Percentiles rank a stretch among this genome's conserved stretches.
Conservation (phyloP, 106 monocot genomes). For the Triglochin maritima region DNA sequence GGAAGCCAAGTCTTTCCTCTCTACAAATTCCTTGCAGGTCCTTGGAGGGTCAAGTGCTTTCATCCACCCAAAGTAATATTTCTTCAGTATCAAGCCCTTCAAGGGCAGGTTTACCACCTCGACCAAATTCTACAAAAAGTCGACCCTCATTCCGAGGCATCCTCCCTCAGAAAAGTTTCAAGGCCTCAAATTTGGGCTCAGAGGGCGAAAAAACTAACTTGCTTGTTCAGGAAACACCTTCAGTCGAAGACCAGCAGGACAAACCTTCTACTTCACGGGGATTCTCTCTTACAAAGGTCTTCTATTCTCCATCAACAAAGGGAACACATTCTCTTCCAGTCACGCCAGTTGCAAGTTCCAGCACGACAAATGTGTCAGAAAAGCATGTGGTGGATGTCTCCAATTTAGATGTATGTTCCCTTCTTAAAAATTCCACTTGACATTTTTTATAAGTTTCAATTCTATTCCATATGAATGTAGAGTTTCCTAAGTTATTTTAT, state of each 20-base stretch:
- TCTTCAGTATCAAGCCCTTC: conserved; percentile 27
- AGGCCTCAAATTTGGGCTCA: conserved; percentile 21
- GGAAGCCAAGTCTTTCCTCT: conserved; percentile 48
- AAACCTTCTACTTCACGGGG: conserved; percentile 37
- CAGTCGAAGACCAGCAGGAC: conserved; percentile 40
- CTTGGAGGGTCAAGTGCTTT: conserved; percentile 33
- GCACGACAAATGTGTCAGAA: conserved; percentile 8
- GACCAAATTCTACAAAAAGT: conserved; percentile 56
- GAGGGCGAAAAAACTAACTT: conserved; percentile 60
- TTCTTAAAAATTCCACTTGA: not conserved
- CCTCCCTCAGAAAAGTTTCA: conserved; percentile 52
- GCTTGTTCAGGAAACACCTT: conserved; percentile 28
- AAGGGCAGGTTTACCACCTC: conserved; percentile 74
- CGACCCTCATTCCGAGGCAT: conserved; percentile 41
- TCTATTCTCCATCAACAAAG: conserved; percentile 41
- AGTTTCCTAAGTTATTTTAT: not conserved
- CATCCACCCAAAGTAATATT: conserved; percentile 31
- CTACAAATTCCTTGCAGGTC: conserved; percentile 63
- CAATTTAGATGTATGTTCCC: conserved; percentile 41
- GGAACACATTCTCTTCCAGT: conserved; percentile 69
- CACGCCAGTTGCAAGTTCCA: conserved; percentile 43
- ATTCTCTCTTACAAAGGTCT: conserved; percentile 55
- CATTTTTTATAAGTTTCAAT: too few species aligned
- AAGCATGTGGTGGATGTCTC: conserved; percentile 50
- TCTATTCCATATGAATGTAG: too few species aligned